Percentiles rank a stretch among this genome's conserved stretches.
These are phyloP conservation scores for Penicillium flavigenum DNA, from an alignment of 495 filamentous ascomycete species.

Conservation along the genomic window DNA sequence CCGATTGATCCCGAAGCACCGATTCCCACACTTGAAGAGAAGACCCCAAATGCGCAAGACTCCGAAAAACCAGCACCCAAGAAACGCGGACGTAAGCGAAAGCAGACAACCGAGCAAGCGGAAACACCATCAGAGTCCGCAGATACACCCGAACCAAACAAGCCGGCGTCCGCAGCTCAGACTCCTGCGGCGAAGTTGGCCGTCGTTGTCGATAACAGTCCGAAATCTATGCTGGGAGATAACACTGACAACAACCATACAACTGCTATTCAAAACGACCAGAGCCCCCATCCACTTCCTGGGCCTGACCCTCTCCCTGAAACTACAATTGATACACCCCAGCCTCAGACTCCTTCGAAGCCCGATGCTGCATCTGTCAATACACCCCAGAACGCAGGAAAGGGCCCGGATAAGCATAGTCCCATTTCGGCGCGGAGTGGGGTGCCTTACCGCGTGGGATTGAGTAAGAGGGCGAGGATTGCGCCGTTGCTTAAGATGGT, in stretches of 20 bases:
- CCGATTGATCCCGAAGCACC: not conserved
- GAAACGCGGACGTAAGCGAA: constrained; percentile 50
- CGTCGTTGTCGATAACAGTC: constrained; percentile 4
- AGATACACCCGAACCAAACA: constrained; percentile 1
- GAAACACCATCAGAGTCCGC: constrained; percentile 1
- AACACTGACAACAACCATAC: not conserved
- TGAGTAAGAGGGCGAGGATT: constrained; percentile 65
- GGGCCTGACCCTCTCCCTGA: not conserved
- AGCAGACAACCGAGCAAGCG: constrained; percentile 32
- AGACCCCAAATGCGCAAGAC: constrained; percentile 5
- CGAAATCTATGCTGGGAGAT: not conserved
- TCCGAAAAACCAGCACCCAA: constrained; percentile 28
- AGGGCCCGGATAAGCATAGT: constrained; percentile 43
- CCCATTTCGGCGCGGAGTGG: constrained; percentile 54
- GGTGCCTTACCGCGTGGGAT: constrained; percentile 62
- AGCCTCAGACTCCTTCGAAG: constrained; percentile 27
- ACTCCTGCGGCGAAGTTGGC: not conserved
- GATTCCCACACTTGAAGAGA: not conserved
- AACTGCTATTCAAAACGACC: not conserved
- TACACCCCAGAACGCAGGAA: constrained; percentile 17
- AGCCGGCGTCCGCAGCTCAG: not conserved
- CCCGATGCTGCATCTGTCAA: constrained; percentile 1
- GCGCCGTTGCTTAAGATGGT: constrained; percentile 64
- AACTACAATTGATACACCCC: constrained; percentile 1
- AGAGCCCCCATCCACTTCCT: not conserved